Evolutionary conservation across 2,329 filamentous ascomycete genomes (phyloP).

Genomic region (Aspergillus sclerotialis): DNA sequence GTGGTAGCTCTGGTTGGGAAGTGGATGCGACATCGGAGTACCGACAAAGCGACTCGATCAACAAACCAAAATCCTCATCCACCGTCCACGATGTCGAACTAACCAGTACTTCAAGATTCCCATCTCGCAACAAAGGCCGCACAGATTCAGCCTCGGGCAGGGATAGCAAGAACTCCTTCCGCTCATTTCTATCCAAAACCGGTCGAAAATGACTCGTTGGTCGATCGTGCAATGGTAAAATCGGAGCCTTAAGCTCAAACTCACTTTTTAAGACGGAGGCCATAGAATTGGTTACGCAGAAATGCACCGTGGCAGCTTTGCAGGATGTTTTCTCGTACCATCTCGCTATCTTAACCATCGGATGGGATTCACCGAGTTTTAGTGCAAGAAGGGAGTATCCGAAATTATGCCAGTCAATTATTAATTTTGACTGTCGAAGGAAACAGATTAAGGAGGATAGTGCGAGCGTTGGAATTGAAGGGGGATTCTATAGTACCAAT

Average conservation of each 20-base stretch:
- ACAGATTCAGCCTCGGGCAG: slow-evolving; percentile 59
- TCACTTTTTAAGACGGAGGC: slow-evolving; percentile 60
- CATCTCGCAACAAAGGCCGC: slow-evolving; percentile 52
- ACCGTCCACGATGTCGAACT: slow-evolving; percentile 96
- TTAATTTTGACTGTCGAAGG: slow-evolving; percentile 69
- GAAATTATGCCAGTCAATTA: slow-evolving; percentile 99
- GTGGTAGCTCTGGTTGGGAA: slow-evolving; percentile 47
- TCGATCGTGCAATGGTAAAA: slow-evolving; percentile 75
- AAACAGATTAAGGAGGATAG: slow-evolving; percentile 66
- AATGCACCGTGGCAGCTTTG: slow-evolving; percentile 62
- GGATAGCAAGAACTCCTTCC: slow-evolving; percentile 54
- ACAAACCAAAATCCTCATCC: slow-evolving; percentile 86
- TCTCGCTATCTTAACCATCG: slow-evolving; percentile 69
- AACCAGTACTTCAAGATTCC: slow-evolving; percentile 64
- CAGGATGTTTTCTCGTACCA: slow-evolving; percentile 71
- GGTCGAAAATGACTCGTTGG: slow-evolving; percentile 79
- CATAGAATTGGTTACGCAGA: slow-evolving; percentile 91
- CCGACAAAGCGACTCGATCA: slow-evolving; percentile 71
- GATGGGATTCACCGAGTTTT: slow-evolving; percentile 57
- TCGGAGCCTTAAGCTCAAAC: slow-evolving; percentile 58
- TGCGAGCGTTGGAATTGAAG: slow-evolving; percentile 83
- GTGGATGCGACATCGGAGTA: slow-evolving; percentile 56
- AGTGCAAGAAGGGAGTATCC: slow-evolving; percentile 84
- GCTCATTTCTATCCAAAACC: slow-evolving; percentile 42
- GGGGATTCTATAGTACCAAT: slow-evolving; percentile 94